Percentiles rank a stretch among this genome's conserved stretches.
Conservation (phyloP, 176 grass and related monocot species). For the Eremochloa ophiuroides region DNA sequence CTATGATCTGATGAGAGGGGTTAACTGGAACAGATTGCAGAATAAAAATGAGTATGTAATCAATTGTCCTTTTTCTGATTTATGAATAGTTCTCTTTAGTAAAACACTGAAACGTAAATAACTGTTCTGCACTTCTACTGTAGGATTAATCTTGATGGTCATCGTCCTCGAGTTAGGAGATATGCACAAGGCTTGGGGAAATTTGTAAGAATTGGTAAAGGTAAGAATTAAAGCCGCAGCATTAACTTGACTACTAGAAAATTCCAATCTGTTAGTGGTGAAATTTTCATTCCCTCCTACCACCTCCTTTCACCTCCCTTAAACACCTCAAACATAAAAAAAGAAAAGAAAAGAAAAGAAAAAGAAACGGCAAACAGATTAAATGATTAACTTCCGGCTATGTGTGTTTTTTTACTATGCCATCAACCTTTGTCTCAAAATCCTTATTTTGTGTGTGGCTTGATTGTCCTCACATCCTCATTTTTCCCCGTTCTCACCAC, state of each 20-base stretch:
- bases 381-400: neutral
- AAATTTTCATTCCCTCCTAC: neutral
- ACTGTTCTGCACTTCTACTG: constrained; percentile 21
- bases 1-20: constrained; percentile 54
- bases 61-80: constrained; percentile 25
- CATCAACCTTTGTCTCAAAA: neutral
- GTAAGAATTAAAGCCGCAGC: constrained; percentile 38
- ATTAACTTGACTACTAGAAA: neutral
- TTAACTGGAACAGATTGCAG: constrained; percentile 55
- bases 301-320: neutral
- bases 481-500: neutral
- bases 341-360: neutral
- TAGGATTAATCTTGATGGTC: constrained; percentile 89
- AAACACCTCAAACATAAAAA: neutral
- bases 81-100: constrained; percentile 9
- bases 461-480: neutral
- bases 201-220: constrained; percentile 92
- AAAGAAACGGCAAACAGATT: neutral
- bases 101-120: constrained; percentile 23
- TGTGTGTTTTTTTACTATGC: neutral
- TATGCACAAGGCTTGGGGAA: constrained; percentile 85
- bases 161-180: constrained; percentile 71
- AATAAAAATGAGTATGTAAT: constrained; percentile 65
- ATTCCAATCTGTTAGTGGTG: neutral
- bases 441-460: neutral